Evolutionary conservation across 148 eudicot species (phyloP).

Genomic region (Spergularia bocconei): DNA sequence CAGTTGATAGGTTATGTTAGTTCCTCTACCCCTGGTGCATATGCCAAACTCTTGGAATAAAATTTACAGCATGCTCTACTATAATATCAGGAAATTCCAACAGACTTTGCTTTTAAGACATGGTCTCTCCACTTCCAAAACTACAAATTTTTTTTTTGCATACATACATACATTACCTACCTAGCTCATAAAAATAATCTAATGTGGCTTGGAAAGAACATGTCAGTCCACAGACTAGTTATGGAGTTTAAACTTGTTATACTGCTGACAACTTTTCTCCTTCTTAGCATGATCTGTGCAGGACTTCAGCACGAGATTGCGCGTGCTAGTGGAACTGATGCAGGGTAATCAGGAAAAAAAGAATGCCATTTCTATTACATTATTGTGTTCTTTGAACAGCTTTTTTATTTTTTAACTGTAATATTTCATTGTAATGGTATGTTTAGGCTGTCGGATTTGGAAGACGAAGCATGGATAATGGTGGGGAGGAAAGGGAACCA

Average conservation of each 20-base stretch:
- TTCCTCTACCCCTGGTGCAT: too few relatives aligned
- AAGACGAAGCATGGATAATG: slow-evolving; percentile 64
- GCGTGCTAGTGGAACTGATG: slow-evolving; percentile 9
- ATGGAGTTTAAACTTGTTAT: slow-evolving; percentile 12
- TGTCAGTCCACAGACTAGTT: slow-evolving; percentile 4
- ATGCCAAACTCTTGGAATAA: neutral
- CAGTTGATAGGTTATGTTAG: too few relatives aligned
- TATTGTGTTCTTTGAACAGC: neutral
- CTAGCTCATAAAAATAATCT: neutral
- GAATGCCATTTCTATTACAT: neutral
- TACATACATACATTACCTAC: neutral
- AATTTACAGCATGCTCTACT: neutral
- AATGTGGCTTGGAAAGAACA: slow-evolving; percentile 2
- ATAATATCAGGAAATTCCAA: neutral
- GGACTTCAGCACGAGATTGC: slow-evolving; percentile 11
- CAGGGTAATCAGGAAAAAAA: slow-evolving; percentile 9
- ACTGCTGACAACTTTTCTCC: slow-evolving; percentile 1
- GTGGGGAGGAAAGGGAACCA: slow-evolving; percentile 74
- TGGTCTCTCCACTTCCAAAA: neutral
- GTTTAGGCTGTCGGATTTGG: slow-evolving; percentile 26
- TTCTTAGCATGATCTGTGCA: slow-evolving; percentile 8
- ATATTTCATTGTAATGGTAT: neutral
- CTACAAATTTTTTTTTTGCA: neutral
- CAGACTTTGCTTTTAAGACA: slow-evolving; percentile 30
- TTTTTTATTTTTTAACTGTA: slow-evolving; percentile 1